Conservation (phyloP, 192 early-diverging fungal genomes). For the Podila epicladia region DNA sequence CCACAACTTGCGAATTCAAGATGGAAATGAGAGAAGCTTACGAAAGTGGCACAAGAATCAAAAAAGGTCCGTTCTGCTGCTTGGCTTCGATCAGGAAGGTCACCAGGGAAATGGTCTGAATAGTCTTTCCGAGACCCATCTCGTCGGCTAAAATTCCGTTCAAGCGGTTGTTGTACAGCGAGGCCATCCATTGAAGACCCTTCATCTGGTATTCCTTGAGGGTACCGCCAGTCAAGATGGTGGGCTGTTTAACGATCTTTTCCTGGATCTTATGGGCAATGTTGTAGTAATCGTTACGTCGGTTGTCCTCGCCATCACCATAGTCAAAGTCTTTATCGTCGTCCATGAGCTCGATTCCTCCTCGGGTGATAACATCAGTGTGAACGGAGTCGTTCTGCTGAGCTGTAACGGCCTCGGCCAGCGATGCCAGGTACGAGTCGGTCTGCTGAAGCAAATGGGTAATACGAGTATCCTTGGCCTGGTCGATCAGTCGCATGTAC, state of each 20-base stretch:
- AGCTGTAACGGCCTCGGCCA: slow-evolving; percentile 85
- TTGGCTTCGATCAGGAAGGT: slow-evolving; percentile 96
- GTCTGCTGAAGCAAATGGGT: slow-evolving; percentile 93
- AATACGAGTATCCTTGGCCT: slow-evolving; percentile 97
- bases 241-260: slow-evolving; percentile 75
- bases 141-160: slow-evolving; percentile 99
- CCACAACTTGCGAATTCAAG: slow-evolving; percentile 13
- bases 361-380: slow-evolving; percentile 45
- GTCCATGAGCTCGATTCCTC: slow-evolving; percentile 63
- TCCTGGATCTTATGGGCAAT: slow-evolving; percentile 91
- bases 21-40: slow-evolving; percentile 58
- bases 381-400: slow-evolving; percentile 76
- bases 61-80: slow-evolving; percentile 93
- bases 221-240: slow-evolving; percentile 86
- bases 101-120: slow-evolving; percentile 97
- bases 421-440: slow-evolving; percentile 81
- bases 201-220: slow-evolving; percentile 97
- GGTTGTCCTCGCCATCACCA: slow-evolving; percentile 56
- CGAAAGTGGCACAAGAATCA: slow-evolving; percentile 96
- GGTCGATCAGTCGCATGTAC: slow-evolving; percentile 93
- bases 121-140: slow-evolving; percentile 91
- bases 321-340: slow-evolving; percentile 55
- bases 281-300: slow-evolving; percentile 82
- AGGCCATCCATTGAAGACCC: slow-evolving; percentile 99
- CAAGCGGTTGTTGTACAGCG: slow-evolving; percentile 96